phyloP scores from a whole-genome alignment of 2,329 filamentous ascomycete genomes.

The Diplodia mutila region DNA sequence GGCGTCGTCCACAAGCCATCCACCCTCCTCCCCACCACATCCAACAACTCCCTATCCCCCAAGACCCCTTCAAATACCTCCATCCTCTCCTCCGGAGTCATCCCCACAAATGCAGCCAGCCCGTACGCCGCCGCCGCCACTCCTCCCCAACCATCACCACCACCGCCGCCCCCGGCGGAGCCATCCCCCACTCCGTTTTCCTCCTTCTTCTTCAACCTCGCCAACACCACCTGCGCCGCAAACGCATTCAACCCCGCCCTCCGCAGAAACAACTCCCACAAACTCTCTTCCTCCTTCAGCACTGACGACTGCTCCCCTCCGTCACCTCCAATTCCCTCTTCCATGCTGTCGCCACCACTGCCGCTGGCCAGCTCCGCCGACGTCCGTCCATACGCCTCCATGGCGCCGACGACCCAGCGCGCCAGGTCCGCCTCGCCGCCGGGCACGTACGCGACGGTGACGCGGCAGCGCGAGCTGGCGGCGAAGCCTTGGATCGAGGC shows the following conservation, averaged over 20 bases:
- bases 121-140: slow-evolving; percentile 38
- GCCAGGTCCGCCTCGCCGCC: slow-evolving; percentile 49
- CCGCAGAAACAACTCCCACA: slow-evolving; percentile 70
- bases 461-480: slow-evolving; percentile 31
- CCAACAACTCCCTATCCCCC: slow-evolving; percentile 59
- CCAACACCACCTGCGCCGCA: slow-evolving; percentile 68
- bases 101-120: slow-evolving; percentile 60
- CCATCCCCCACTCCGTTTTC: not conserved
- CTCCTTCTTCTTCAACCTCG: slow-evolving; percentile 43
- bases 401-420: slow-evolving; percentile 37
- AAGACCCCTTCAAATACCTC: slow-evolving; percentile 56
- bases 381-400: slow-evolving; percentile 41
- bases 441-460: slow-evolving; percentile 42
- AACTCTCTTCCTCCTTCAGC: slow-evolving; percentile 59
- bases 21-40: slow-evolving; percentile 55
- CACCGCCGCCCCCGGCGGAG: not conserved
- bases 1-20: slow-evolving; percentile 53
- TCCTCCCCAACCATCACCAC: not conserved
- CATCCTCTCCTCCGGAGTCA: slow-evolving; percentile 57
- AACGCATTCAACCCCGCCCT: slow-evolving; percentile 70
- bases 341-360: slow-evolving; percentile 26
- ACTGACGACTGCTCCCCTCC: not conserved
- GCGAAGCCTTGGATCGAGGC: slow-evolving; percentile 33
- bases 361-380: slow-evolving; percentile 31
- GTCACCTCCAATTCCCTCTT: too few relatives aligned